Percentiles rank a stretch among this genome's conserved stretches.
These are phyloP conservation scores for Diaporthe eres DNA, from an alignment of 2,329 filamentous ascomycete species.

Conservation along the genomic window DNA sequence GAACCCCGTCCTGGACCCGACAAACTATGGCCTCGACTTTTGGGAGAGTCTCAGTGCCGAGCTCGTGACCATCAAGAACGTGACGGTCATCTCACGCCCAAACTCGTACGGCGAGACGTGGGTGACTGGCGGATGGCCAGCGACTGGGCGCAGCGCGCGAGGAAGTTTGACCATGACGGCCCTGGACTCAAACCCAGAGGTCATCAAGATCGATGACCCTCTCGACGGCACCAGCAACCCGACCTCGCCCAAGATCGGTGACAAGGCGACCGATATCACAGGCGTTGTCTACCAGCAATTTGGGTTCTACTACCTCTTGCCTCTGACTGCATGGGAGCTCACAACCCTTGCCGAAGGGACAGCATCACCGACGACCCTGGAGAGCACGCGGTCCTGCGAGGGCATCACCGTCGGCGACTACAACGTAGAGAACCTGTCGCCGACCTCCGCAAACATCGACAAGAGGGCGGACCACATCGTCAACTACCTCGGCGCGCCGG, in stretches of 20 bases:
- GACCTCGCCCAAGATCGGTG: slow-evolving; percentile 72
- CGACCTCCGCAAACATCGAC: slow-evolving; percentile 68
- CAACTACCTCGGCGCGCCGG: slow-evolving; percentile 72
- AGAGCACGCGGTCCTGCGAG: slow-evolving; percentile 68
- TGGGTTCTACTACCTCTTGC: slow-evolving; percentile 79
- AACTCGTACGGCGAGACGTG: slow-evolving; percentile 78
- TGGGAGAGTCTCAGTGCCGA: slow-evolving; percentile 80
- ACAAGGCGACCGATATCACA: slow-evolving; percentile 75
- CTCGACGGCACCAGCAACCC: slow-evolving; percentile 76
- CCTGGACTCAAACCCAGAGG: slow-evolving; percentile 77
- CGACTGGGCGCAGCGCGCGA: slow-evolving; percentile 73
- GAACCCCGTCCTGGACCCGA: slow-evolving; percentile 74
- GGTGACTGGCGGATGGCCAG: slow-evolving; percentile 75
- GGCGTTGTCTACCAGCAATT: slow-evolving; percentile 77
- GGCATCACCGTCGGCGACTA: slow-evolving; percentile 76
- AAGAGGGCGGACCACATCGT: slow-evolving; percentile 76
- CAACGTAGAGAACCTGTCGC: slow-evolving; percentile 78
- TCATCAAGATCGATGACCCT: slow-evolving; percentile 74
- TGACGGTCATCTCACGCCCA: slow-evolving; percentile 70
- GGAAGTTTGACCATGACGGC: slow-evolving; percentile 75
- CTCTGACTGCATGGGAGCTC: slow-evolving; percentile 69
- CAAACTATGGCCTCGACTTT: slow-evolving; percentile 77
- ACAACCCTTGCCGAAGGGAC: slow-evolving; percentile 60
- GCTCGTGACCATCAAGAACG: slow-evolving; percentile 73
- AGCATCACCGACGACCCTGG: slow-evolving; percentile 65